Conservation (phyloP, 768 basidiomycete species). For the Suillus subalutaceus region DNA sequence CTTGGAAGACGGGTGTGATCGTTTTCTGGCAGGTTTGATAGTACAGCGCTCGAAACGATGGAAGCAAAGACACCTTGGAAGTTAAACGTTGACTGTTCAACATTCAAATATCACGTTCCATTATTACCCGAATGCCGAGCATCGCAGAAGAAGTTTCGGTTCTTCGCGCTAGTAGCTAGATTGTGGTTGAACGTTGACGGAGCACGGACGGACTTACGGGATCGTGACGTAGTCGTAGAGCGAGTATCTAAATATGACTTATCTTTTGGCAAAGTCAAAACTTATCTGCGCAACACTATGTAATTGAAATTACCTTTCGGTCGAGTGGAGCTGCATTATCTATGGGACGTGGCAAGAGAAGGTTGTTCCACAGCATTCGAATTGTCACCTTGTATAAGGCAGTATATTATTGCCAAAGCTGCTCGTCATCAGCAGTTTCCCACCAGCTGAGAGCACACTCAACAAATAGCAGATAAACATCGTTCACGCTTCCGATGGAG, state of each 20-base stretch:
- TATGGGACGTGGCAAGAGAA: slow-evolving; percentile 6
- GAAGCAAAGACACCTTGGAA: background rate
- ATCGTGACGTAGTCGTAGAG: background rate
- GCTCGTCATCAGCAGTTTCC: background rate
- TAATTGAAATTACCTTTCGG: slow-evolving; percentile 3
- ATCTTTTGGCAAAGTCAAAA: background rate
- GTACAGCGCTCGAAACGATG: background rate
- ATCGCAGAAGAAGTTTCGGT: background rate
- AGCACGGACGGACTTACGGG: background rate
- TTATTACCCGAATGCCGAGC: background rate
- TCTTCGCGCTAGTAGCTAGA: background rate
- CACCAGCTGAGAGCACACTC: background rate
- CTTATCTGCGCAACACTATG: background rate
- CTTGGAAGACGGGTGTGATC: background rate
- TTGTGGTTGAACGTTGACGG: background rate
- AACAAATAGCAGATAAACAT: background rate
- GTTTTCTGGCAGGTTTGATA: background rate
- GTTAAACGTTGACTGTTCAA: background rate
- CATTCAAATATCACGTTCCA: background rate
- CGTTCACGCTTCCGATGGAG: background rate
- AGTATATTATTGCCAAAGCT: background rate
- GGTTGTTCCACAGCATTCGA: background rate
- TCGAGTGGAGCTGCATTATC: background rate
- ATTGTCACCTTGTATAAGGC: background rate
- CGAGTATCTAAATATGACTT: background rate